phyloP scores from a whole-genome alignment of 768 basidiomycete genomes.

The Cystobasidiopsis lactophilus region DNA sequence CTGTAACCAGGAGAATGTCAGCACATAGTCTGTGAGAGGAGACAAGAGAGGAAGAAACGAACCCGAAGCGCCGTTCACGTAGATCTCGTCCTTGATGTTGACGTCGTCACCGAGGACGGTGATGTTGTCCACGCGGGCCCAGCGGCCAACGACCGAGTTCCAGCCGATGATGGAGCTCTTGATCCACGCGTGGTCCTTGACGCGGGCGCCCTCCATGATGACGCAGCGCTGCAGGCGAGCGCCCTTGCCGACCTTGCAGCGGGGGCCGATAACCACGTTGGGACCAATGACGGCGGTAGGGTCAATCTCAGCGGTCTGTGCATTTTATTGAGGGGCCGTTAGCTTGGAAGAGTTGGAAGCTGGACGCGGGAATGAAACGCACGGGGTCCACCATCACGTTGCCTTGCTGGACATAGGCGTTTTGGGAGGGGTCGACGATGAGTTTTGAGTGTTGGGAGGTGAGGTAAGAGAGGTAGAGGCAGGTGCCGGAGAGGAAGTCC shows the following conservation, averaged over 20 bases:
- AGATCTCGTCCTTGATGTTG: slow-evolving; percentile 31
- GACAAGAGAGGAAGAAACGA: slow-evolving; percentile 16
- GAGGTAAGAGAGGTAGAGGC: slow-evolving; percentile 30
- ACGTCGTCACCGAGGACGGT: slow-evolving; percentile 31
- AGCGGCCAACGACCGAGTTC: slow-evolving; percentile 20
- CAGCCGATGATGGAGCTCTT: slow-evolving; percentile 29
- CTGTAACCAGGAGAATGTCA: not conserved
- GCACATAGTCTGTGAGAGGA: not conserved
- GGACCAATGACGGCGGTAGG: slow-evolving; percentile 28
- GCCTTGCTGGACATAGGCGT: slow-evolving; percentile 29
- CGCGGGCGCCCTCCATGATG: slow-evolving; percentile 28
- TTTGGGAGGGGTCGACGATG: slow-evolving; percentile 26
- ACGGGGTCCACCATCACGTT: slow-evolving; percentile 30
- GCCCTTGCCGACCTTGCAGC: slow-evolving; percentile 29
- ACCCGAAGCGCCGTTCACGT: slow-evolving; percentile 28
- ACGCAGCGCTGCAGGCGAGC: slow-evolving; percentile 30
- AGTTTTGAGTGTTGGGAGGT: slow-evolving; percentile 25
- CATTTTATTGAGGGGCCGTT: too few species aligned
- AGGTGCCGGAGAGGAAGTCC: slow-evolving; percentile 25
- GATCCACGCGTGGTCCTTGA: slow-evolving; percentile 31
- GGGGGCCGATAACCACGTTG: slow-evolving; percentile 30
- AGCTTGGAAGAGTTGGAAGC: too few species aligned
- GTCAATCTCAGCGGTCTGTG: slow-evolving; percentile 24
- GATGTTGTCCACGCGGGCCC: slow-evolving; percentile 15
- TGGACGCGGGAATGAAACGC: not conserved